Evolutionary conservation across 805 yeast species (phyloP), one percentile per base, ranked within the genome.

Genomic region (Blastobotrys parvus): DNA sequence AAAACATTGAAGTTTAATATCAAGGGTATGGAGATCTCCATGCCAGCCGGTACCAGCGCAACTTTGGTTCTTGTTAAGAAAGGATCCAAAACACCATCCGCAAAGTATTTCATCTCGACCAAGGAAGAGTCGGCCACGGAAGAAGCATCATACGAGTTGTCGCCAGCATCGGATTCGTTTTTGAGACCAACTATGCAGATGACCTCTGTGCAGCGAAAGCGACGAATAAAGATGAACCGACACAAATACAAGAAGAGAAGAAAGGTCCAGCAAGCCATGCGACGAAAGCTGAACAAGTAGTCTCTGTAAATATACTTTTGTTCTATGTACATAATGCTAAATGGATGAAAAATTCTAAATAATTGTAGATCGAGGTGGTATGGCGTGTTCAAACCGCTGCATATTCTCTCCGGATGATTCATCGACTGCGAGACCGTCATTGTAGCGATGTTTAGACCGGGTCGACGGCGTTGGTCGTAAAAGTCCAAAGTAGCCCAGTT

Each of bases 171-270:
- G 3, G 35, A 39, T 8, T 39, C 42, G 3, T 38, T 38, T 23
- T 22, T 38, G 8, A n/a, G 41, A 19, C 41, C 41, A 11, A 21
- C 35, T 18, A 39, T 49, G 38, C 41, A 42, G 25, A 52, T 51
- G 19, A 64, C 70, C 17, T 57, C 65, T 38, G 72, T 68, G 31
- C 59, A 59, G 50, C 60, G 72, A 39, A 68, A 68, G 59, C 80
- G 98, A 70, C 77, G 85, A 67, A 78, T 85, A 63, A 90, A 88
- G 74, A 92, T 92, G 97, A 92, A 90, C 77, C 86, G 89, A 62
- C 98, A 92, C 68, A 92, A 92, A 72, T 74, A 87, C 63, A 83
- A 92, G 71, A 92, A 92, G 81, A 84, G 97, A 76, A 83, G 97
- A 77, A 88, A 80, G 77, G 85, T 80, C 37, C 94, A 89, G 65